Evolutionary conservation across 169 alveolate genomes (phyloP), one percentile per base, ranked within the genome.

Genomic region (Eimeria praecox): DNA sequence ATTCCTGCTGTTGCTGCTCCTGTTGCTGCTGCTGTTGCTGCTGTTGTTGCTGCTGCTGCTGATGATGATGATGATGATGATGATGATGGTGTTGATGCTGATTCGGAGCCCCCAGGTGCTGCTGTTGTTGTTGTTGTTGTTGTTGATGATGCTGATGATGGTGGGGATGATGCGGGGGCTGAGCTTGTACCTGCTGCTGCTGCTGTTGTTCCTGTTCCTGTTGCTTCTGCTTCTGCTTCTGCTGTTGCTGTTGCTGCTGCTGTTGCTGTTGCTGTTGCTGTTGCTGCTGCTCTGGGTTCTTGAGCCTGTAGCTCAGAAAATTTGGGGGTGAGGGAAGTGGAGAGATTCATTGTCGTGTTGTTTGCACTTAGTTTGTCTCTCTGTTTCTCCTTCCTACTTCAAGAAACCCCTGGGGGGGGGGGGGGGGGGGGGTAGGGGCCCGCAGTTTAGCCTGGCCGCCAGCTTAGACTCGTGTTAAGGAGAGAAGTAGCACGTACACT

Each of bases 361-460:
- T 40, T 4, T n/a, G 49, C 80, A 33, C 46, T 69, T 9, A 9
- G 12, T 0, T 27, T 44, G 0, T 5, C 49, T 44, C 0, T 5
- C 49, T 22, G 9, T 27, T 0, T 22, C 35, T 20, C 85, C 88
- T 46, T 95, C 96, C 96, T 95, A 97, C 97, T 98, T 99, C 98
- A n/a, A n/a, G n/a, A n/a, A n/a, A n/a, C n/a, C n/a, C 99, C 98
- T 99, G 98, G 98, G 99, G 97, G 59, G n/a, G n/a, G n/a, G n/a
- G n/a, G n/a, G n/a, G n/a, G n/a, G n/a, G n/a, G n/a, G n/a, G n/a
- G n/a, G n/a, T n/a, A n/a, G n/a, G n/a, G n/a, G n/a, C n/a, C n/a
- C n/a, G n/a, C n/a, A n/a, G n/a, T n/a, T n/a, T n/a, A n/a, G n/a
- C n/a, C n/a, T n/a, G n/a, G n/a, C n/a, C n/a, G n/a, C n/a, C n/a